Base-by-base conservation (phyloP, 192 early-diverging fungal species). In the Funneliformis geosporum region DNA sequence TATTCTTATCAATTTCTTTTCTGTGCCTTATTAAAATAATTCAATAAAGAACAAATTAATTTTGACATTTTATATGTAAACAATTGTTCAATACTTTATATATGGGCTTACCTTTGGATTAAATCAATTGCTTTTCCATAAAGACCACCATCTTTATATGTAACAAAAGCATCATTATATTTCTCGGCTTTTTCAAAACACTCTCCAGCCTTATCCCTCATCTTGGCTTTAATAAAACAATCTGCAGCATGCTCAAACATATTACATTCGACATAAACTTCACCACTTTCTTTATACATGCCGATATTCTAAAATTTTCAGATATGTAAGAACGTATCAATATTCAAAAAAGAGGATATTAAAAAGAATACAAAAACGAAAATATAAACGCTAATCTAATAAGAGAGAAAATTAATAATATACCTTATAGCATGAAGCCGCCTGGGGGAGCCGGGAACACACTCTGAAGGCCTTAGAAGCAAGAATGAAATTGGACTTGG, bases 361-460 rank as follows among this genome's bases (percentile, higher is more conserved):
- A 50, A 50, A 50, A 50, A 50, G 47, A 50, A 50, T 50, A 4
- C 9, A 44, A 44, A 44, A 44, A 43, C 2, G 42, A 2, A 43
- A 43, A 43, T 5, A 5, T 43, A 5, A 2, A n/a, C 33, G 43
- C 16, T 12, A 43, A 14, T 25, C 39, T 40, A 2, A 71, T 12
- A 71, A 71, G 8, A 43, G 33, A 33, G n/a, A 33, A 33, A 33
- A 33, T 33, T 2, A 33, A 33, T 33, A 33, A 21, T 10, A 11
- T 75, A 75, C 74, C 59, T 61, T 5, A 75, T 75, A 75, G 10
- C 74, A 75, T 75, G n/a, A 61, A 75, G 33, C 74, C 6, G 38
- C 74, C 21, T 75, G 33, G 21, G 23, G 23, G 10, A 33, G 60
- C 0, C 39, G 9, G 21, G 28, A 42, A 62, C 74, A 75, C 38